phyloP scores from a whole-genome alignment of 164 flowering plant genomes.

The Magnolia changhungtana region DNA sequence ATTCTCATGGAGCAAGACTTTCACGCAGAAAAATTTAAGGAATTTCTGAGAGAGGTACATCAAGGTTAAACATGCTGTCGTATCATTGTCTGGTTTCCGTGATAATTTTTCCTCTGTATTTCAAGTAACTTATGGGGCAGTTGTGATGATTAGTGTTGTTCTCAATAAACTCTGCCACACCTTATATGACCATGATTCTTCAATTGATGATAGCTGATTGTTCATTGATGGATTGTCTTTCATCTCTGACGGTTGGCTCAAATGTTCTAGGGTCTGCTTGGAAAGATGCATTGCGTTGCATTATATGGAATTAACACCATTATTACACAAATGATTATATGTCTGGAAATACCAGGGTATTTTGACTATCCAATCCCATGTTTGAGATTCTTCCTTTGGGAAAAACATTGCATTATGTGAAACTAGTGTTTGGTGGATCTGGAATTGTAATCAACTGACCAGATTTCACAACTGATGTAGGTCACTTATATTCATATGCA shows the following conservation, averaged over 20 bases:
- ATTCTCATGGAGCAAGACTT: conserved; percentile 98
- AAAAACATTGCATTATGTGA: too few species aligned
- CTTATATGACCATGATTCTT: background rate
- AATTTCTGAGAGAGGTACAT: conserved; percentile 87
- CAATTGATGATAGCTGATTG: background rate
- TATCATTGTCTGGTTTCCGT: background rate
- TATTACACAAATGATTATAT: too few species aligned
- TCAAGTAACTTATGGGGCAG: background rate
- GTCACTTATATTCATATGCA: too few species aligned
- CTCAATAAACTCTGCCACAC: background rate
- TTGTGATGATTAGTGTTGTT: background rate
- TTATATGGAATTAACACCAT: too few species aligned
- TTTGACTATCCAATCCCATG: too few species aligned
- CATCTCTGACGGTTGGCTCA: background rate
- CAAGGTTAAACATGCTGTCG: background rate
- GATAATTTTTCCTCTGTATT: background rate
- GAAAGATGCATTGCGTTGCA: too few species aligned
- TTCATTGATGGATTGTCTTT: background rate
- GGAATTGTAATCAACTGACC: too few species aligned
- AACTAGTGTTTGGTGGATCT: too few species aligned
- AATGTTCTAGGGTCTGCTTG: background rate
- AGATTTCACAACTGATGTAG: too few species aligned
- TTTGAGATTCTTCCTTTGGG: too few species aligned
- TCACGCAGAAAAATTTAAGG: conserved; percentile 71
- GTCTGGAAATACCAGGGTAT: too few species aligned